phyloP scores from a whole-genome alignment of 192 early-diverging fungal species.

The Podila epicladia region DNA sequence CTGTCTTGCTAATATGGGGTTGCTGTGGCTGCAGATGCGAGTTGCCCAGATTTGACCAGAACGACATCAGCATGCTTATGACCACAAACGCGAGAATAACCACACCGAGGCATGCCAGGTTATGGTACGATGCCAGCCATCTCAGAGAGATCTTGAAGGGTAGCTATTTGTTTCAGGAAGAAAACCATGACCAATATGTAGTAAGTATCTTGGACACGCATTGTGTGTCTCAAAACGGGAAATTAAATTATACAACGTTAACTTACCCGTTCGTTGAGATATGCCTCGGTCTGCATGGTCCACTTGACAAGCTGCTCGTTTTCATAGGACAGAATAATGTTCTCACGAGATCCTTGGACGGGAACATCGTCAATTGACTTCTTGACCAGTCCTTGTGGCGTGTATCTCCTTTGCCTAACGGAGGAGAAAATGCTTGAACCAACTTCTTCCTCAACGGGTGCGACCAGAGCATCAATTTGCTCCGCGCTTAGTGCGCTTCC shows the following conservation, averaged over 20 bases:
- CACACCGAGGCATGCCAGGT: constrained; percentile 17
- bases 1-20: background rate
- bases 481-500: constrained; percentile 23
- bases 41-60: background rate
- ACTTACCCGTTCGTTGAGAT: constrained; percentile 31
- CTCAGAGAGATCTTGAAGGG: constrained; percentile 18
- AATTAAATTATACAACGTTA: background rate
- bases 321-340: constrained; percentile 33
- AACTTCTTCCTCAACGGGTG: constrained; percentile 32
- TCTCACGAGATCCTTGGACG: constrained; percentile 10
- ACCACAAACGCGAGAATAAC: constrained; percentile 16
- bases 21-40: background rate
- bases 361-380: constrained; percentile 20
- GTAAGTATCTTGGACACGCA: background rate
- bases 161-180: background rate
- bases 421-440: constrained; percentile 9
- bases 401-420: constrained; percentile 20
- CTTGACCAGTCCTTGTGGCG: constrained; percentile 27
- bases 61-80: constrained; percentile 1
- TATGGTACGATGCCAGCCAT: constrained; percentile 37
- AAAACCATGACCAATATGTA: background rate
- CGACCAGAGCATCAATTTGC: constrained; percentile 28
- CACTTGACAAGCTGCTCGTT: constrained; percentile 31
- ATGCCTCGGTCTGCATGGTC: constrained; percentile 14
- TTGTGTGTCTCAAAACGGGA: background rate